Evolutionary conservation across 83 land plant genomes (phyloP).

Genomic region (Diphasiastrum complanatum): DNA sequence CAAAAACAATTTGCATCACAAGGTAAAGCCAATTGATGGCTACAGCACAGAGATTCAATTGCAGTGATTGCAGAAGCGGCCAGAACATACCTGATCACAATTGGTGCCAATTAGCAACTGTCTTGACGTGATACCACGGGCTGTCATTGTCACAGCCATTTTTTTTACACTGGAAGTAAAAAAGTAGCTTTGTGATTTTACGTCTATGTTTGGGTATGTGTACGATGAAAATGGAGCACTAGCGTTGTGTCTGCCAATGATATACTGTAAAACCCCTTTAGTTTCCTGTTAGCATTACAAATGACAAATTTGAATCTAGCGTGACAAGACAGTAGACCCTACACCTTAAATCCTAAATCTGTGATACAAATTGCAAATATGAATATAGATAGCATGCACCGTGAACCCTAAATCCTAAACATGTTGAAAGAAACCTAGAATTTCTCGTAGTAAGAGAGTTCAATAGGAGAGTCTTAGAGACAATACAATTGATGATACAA

Average conservation of each 20-base stretch:
- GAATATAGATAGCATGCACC: no score
- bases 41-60: not conserved
- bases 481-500: not conserved
- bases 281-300: conserved; percentile 50
- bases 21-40: not conserved
- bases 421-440: no score
- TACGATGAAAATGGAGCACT: conserved; percentile 72
- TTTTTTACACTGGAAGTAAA: conserved; percentile 79
- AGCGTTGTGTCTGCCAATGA: conserved; percentile 63
- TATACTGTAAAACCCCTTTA: conserved; percentile 66
- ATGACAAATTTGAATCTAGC: not conserved
- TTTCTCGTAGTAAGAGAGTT: no score
- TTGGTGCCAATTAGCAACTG: conserved; percentile 88
- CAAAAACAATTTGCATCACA: not conserved
- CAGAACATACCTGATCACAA: conserved; percentile 72
- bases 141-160: conserved; percentile 71
- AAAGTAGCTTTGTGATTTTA: conserved; percentile 78
- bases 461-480: no score
- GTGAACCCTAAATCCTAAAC: no score
- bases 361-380: no score
- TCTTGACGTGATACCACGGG: conserved; percentile 86
- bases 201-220: conserved; percentile 58
- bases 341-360: no score
- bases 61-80: not conserved
- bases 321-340: conserved; percentile 2